Conservation (phyloP, 2,329 filamentous ascomycete species). For the Thielaviopsis populi region DNA sequence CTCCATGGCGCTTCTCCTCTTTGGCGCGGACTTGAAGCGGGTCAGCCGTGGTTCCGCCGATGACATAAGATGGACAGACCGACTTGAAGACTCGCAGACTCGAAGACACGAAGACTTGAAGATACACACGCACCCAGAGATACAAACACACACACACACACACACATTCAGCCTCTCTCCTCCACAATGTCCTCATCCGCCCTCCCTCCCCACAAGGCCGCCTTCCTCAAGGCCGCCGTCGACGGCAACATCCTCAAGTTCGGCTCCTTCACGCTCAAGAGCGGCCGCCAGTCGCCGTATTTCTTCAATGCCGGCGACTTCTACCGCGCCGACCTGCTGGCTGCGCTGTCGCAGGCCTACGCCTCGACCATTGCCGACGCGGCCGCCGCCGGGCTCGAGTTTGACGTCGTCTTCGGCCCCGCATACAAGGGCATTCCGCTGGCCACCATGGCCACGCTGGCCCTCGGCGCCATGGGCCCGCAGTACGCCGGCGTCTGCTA, state of each 20-base stretch:
- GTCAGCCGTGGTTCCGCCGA: too few relatives aligned
- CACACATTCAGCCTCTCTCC: not conserved
- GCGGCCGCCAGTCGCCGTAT: slow-evolving; percentile 79
- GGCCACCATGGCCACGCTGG: slow-evolving; percentile 60
- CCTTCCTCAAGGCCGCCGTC: slow-evolving; percentile 57
- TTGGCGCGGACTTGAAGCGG: not conserved
- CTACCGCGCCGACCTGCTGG: slow-evolving; percentile 63
- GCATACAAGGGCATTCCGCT: slow-evolving; percentile 96
- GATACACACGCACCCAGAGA: not conserved
- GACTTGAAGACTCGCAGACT: not conserved
- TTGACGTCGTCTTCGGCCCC: slow-evolving; percentile 84
- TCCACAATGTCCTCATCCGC: slow-evolving; percentile 21
- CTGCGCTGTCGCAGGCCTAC: slow-evolving; percentile 67
- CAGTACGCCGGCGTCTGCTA: slow-evolving; percentile 61
- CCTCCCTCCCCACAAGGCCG: slow-evolving; percentile 51
- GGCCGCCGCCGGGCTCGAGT: slow-evolving; percentile 32
- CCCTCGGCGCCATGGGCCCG: slow-evolving; percentile 54
- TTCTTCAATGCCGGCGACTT: slow-evolving; percentile 96
- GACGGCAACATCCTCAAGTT: slow-evolving; percentile 59
- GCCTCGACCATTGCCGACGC: slow-evolving; percentile 47
- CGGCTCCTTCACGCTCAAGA: slow-evolving; percentile 80
- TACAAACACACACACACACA: not conserved
- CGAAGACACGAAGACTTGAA: not conserved
- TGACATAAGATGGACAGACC: too few relatives aligned
- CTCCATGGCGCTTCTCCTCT: not conserved